phyloP scores from a whole-genome alignment of 1,139 yeast genomes.

The Taiozyma onychis region DNA sequence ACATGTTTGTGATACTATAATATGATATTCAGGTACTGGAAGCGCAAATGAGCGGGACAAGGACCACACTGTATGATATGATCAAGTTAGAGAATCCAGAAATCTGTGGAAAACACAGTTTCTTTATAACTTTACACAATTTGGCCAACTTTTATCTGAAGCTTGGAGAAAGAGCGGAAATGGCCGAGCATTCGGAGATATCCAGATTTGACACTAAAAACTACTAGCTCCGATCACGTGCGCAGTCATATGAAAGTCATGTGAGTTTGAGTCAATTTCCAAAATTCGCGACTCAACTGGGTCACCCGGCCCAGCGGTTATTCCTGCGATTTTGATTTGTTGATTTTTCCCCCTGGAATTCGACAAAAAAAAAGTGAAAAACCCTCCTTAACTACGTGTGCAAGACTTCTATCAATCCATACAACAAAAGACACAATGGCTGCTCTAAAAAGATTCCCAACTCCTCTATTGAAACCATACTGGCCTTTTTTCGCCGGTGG shows the following conservation, averaged over 20 bases:
- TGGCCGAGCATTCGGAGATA: background rate
- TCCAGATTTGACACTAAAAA: background rate
- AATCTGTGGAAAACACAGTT: background rate
- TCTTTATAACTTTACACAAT: background rate
- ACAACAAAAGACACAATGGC: conserved; percentile 17
- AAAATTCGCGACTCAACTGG: too few relatives aligned
- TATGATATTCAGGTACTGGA: background rate
- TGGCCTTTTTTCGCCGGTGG: conserved; percentile 69
- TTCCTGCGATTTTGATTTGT: background rate
- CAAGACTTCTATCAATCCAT: background rate
- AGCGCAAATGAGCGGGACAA: too few relatives aligned
- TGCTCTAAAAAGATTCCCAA: conserved; percentile 38
- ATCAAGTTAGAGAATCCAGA: background rate
- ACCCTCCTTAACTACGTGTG: background rate
- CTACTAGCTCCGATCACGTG: background rate
- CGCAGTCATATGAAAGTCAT: background rate
- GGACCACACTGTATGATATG: background rate
- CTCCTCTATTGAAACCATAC: conserved; percentile 51
- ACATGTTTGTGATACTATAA: background rate
- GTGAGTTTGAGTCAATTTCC: background rate
- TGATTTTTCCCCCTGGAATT: background rate
- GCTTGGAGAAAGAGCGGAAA: background rate
- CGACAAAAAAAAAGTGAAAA: background rate
- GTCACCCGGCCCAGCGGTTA: too few relatives aligned
- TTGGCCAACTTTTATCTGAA: background rate